phyloP scores from a whole-genome alignment of 805 yeast genomes.

The Metschnikowia lunata region DNA sequence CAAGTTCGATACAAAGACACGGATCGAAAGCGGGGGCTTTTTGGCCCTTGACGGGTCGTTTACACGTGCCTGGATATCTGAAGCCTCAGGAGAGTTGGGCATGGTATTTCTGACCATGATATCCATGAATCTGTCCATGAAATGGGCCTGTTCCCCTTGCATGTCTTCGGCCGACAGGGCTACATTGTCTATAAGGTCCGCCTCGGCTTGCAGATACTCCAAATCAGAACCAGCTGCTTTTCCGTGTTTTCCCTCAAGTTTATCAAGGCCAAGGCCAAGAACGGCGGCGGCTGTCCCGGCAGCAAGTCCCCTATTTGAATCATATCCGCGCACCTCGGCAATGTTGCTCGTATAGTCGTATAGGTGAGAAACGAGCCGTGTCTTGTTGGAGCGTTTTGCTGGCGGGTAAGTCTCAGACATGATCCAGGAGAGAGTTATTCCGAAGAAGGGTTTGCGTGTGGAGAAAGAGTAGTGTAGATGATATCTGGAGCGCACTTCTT shows the following conservation, averaged over 20 bases:
- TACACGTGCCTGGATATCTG: slow-evolving; percentile 37
- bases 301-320: slow-evolving; percentile 30
- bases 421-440: neutral
- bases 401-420: slow-evolving; percentile 8
- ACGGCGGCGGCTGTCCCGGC: slow-evolving; percentile 37
- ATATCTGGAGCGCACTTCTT: neutral
- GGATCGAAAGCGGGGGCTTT: slow-evolving; percentile 54
- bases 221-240: neutral
- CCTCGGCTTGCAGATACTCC: slow-evolving; percentile 25
- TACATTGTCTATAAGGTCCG: slow-evolving; percentile 23
- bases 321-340: slow-evolving; percentile 23
- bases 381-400: slow-evolving; percentile 4
- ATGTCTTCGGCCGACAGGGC: slow-evolving; percentile 29
- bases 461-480: neutral
- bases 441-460: neutral
- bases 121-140: slow-evolving; percentile 55
- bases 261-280: slow-evolving; percentile 30
- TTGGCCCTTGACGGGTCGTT: slow-evolving; percentile 42
- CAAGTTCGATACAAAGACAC: slow-evolving; percentile 53
- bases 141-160: slow-evolving; percentile 35
- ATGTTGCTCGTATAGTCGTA: slow-evolving; percentile 24
- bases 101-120: slow-evolving; percentile 47
- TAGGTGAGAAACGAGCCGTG: slow-evolving; percentile 14
- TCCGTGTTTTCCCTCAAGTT: slow-evolving; percentile 4
- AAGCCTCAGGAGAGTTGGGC: slow-evolving; percentile 47